These are phyloP conservation scores for Galeopsis tetrahit DNA, from an alignment of 257 asterid genomes.

Conservation along the genomic window DNA sequence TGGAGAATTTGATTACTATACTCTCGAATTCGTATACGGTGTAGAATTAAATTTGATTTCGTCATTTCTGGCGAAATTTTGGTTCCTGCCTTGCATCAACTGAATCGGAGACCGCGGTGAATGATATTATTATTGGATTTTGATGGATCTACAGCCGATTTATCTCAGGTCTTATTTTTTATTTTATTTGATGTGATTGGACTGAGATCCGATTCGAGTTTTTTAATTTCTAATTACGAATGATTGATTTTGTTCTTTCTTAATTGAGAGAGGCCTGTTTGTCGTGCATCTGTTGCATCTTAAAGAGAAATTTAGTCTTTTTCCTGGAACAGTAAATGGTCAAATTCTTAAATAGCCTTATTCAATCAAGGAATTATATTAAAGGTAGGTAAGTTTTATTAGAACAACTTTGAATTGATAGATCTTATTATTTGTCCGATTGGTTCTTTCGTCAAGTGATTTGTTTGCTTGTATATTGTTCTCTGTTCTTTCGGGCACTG, in stretches of 20 bases:
- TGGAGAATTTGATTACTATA: constrained; percentile 20
- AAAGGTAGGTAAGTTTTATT: constrained; percentile 1
- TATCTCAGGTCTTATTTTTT: constrained; percentile 10
- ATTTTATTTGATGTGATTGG: constrained; percentile 3
- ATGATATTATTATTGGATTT: constrained; percentile 25
- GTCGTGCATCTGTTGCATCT: background rate
- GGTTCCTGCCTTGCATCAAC: constrained; percentile 90
- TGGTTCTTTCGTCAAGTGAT: background rate
- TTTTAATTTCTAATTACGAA: constrained; percentile 2
- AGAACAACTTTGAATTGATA: background rate
- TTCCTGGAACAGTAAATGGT: background rate
- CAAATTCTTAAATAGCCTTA: too few species aligned
- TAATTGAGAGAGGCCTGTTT: constrained; percentile 13
- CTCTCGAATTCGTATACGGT: constrained; percentile 22
- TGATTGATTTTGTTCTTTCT: constrained; percentile 28
- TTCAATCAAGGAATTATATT: background rate
- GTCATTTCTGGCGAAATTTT: constrained; percentile 40
- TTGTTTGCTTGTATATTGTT: background rate
- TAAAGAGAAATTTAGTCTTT: background rate
- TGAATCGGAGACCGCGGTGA: constrained; percentile 76
- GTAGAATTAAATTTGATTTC: constrained; percentile 3
- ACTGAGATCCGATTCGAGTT: constrained; percentile 30
- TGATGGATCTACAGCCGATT: constrained; percentile 41
- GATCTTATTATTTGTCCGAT: constrained; percentile 21
- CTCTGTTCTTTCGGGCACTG: background rate